A percentile compares a stretch with the other conserved stretches of the same genome.
Evolutionary conservation across 352 stramenopile species (phyloP).

Genomic region (Pythium scleroteichum): DNA sequence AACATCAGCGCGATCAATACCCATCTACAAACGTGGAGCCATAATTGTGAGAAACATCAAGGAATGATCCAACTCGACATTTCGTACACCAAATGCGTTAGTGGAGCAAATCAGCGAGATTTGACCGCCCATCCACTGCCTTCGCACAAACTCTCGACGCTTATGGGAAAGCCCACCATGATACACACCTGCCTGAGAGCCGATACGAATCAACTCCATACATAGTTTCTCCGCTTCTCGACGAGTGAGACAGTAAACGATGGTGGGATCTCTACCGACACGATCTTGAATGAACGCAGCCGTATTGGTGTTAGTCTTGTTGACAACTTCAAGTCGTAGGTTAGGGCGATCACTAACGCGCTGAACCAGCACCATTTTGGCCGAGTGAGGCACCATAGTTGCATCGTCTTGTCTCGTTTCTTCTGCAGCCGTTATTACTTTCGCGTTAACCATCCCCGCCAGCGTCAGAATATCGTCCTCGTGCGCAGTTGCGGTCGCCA

Average conservation of each 20-base stretch:
- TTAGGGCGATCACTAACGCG: constrained; percentile 67
- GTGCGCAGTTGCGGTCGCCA: constrained; percentile 71
- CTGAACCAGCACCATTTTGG: constrained; percentile 60
- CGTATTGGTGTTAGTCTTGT: constrained; percentile 35
- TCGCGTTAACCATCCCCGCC: constrained; percentile 51
- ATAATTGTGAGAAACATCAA: constrained; percentile 1
- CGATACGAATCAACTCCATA: constrained; percentile 47
- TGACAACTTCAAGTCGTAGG: constrained; percentile 54
- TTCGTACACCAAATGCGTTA: constrained; percentile 66
- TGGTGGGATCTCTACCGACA: constrained; percentile 38
- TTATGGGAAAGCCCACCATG: constrained; percentile 60
- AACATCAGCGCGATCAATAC: constrained; percentile 75
- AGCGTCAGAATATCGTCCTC: constrained; percentile 62
- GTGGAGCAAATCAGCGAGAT: constrained; percentile 78
- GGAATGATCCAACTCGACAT: background rate
- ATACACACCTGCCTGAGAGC: constrained; percentile 65
- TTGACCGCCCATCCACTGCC: constrained; percentile 79
- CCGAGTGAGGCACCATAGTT: constrained; percentile 32
- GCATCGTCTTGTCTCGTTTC: background rate
- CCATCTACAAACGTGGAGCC: constrained; percentile 51
- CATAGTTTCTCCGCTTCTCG: constrained; percentile 67
- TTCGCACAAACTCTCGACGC: constrained; percentile 67
- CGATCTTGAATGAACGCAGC: constrained; percentile 34
- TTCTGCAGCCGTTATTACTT: constrained; percentile 17
- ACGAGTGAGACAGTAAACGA: constrained; percentile 80